phyloP scores from a whole-genome alignment of 352 stramenopile genomes.

The Phytopythium oedochilum region DNA sequence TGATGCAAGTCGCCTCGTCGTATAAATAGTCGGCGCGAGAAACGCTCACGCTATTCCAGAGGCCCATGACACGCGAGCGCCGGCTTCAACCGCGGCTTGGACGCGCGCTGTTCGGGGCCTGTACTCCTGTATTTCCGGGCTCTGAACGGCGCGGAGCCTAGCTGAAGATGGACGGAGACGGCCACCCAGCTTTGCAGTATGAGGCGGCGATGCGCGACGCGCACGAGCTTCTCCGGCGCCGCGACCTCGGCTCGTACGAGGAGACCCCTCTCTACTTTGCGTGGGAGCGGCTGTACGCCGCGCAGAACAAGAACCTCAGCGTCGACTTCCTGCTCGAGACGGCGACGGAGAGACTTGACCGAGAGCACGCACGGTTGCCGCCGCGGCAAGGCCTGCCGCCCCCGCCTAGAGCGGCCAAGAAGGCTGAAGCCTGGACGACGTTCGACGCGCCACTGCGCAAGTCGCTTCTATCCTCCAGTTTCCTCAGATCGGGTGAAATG shows the following conservation, averaged over 20 bases:
- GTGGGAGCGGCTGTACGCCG: constrained; percentile 42
- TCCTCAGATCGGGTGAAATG: constrained; percentile 17
- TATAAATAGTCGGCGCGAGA: not conserved
- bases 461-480: constrained; percentile 26
- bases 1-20: too few relatives aligned
- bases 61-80: not conserved
- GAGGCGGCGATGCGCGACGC: constrained; percentile 32
- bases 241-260: constrained; percentile 40
- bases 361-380: constrained; percentile 24
- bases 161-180: not conserved
- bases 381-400: constrained; percentile 27
- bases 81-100: not conserved
- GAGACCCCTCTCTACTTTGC: constrained; percentile 52
- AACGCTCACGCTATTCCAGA: constrained; percentile 1
- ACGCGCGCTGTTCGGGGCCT: not conserved
- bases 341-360: constrained; percentile 16
- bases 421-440: constrained; percentile 5
- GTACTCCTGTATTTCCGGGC: not conserved
- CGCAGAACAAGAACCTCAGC: constrained; percentile 38
- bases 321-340: constrained; percentile 40
- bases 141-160: not conserved
- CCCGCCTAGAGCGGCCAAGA: constrained; percentile 7
- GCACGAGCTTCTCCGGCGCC: constrained; percentile 22
- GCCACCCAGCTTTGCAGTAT: constrained; percentile 10
- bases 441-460: constrained; percentile 22